phyloP scores from a whole-genome alignment of 1,139 yeast species.

The Debaryomyces sp. region DNA sequence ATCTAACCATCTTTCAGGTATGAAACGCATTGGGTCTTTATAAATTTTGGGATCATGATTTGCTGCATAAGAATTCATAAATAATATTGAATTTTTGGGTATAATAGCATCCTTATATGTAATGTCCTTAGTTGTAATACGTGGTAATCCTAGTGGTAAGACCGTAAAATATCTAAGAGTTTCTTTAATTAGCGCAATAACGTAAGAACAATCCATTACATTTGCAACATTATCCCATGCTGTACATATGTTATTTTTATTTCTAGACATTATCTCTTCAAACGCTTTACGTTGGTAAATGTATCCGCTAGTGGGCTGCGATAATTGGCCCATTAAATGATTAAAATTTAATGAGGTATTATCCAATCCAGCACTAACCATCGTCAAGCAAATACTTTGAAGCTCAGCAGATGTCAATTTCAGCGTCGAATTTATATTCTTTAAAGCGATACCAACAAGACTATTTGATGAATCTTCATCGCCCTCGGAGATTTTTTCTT shows the following conservation, averaged over 20 bases:
- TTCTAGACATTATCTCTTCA: constrained; percentile 31
- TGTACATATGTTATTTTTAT: constrained; percentile 28
- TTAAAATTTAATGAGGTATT: constrained; percentile 68
- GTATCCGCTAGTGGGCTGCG: constrained; percentile 48
- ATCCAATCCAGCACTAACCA: constrained; percentile 81
- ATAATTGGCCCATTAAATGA: constrained; percentile 63
- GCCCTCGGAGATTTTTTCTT: constrained; percentile 12
- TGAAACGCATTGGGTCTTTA: constrained; percentile 52
- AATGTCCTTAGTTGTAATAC: constrained; percentile 57
- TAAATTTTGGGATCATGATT: constrained; percentile 61
- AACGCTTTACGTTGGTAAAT: constrained; percentile 47
- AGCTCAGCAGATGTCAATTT: constrained; percentile 45
- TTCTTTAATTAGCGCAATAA: constrained; percentile 63
- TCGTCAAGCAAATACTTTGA: constrained; percentile 66
- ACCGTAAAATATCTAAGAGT: constrained; percentile 65
- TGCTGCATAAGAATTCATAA: constrained; percentile 73
- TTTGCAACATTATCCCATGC: constrained; percentile 53
- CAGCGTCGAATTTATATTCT: constrained; percentile 16
- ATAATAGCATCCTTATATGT: constrained; percentile 39
- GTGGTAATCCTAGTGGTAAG: constrained; percentile 67
- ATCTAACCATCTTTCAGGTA: constrained; percentile 62
- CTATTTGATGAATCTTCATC: constrained; percentile 27
- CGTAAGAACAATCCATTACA: constrained; percentile 45
- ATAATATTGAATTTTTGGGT: constrained; percentile 57
- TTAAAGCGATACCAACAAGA: constrained; percentile 46